Evolutionary conservation across 495 filamentous ascomycete species (phyloP), one percentile per base, ranked within the genome.

Genomic region (Cairneyella variabilis): DNA sequence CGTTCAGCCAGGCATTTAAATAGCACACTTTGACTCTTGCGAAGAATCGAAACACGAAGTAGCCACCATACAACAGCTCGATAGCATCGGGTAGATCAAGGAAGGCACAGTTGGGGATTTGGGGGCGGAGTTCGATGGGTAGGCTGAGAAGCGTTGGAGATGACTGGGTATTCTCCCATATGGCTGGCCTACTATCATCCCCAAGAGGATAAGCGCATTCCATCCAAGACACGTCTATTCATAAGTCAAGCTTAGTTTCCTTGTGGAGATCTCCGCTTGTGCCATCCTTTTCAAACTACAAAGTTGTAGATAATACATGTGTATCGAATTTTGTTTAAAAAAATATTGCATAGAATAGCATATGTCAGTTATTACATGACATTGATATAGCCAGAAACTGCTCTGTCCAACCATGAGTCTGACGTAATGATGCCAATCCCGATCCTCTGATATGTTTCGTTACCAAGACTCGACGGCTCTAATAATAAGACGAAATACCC

Each of bases 271-370:
- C 30, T 34, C 30, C 30, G 30, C 30, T 34, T 34, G 30, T 34
- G 30, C 30, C 30, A 14, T 34, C 30, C 30, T 34, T 8, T 34
- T 34, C 30, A 34, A 34, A 34, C 30, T 14, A 8, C 14, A 34
- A 34, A 34, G 42, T 45, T 45, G 20, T 45, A 26, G 22, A 45
- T 45, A 45, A 34, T 34, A 14, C 30, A 14, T 34, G 30, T 34
- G 14, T 34, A 34, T 34, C 30, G 30, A 45, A n/a, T n/a, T n/a
- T n/a, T n/a, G n/a, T n/a, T n/a, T n/a, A n/a, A n/a, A n/a, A n/a
- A n/a, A n/a, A n/a, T n/a, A n/a, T n/a, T n/a, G n/a, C n/a, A n/a
- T n/a, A n/a, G n/a, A n/a, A n/a, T n/a, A n/a, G n/a, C n/a, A n/a
- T n/a, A n/a, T n/a, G n/a, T n/a, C n/a, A n/a, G n/a, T n/a, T n/a